Conservation (phyloP, 2,329 filamentous ascomycete genomes). For the Metarhizium anisopliae region DNA sequence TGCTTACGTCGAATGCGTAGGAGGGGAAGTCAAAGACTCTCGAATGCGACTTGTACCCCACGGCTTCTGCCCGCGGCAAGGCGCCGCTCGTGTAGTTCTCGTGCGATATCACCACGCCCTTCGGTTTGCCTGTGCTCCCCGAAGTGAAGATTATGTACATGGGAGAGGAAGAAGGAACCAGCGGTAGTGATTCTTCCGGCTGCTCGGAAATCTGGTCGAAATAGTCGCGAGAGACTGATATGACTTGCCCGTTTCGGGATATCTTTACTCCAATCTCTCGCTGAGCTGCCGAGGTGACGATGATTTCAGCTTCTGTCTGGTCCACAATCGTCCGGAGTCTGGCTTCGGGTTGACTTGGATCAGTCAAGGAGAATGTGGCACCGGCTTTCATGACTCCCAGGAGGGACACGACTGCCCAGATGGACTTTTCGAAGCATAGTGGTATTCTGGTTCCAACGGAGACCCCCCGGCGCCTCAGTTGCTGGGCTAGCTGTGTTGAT, state of each 20-base stretch:
- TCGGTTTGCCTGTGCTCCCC: constrained; percentile 54
- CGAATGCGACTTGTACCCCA: constrained; percentile 32
- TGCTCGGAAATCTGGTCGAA: constrained; percentile 13
- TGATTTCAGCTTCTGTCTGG: constrained; percentile 28
- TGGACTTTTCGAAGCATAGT: constrained; percentile 41
- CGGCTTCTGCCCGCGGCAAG: constrained; percentile 30
- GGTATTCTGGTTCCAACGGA: constrained; percentile 33
- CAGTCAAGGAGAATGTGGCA: constrained; percentile 36
- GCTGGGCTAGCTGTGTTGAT: constrained; percentile 31
- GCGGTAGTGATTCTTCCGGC: constrained; percentile 17
- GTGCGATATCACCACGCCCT: constrained; percentile 48
- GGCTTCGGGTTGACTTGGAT: constrained; percentile 36
- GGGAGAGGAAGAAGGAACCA: constrained; percentile 32
- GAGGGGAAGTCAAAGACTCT: constrained; percentile 23
- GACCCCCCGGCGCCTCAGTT: constrained; percentile 28
- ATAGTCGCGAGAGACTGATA: constrained; percentile 22
- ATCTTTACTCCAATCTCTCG: constrained; percentile 28
- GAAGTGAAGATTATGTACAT: constrained; percentile 56
- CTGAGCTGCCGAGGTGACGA: constrained; percentile 31
- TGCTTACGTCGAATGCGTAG: constrained; percentile 7
- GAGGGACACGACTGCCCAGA: constrained; percentile 35
- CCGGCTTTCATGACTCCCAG: constrained; percentile 41
- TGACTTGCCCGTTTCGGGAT: constrained; percentile 21
- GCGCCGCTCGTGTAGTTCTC: constrained; percentile 37
- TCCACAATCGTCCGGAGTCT: constrained; percentile 35